Base-by-base conservation (phyloP, 192 early-diverging fungal species). In the Coemansia sp. region DNA sequence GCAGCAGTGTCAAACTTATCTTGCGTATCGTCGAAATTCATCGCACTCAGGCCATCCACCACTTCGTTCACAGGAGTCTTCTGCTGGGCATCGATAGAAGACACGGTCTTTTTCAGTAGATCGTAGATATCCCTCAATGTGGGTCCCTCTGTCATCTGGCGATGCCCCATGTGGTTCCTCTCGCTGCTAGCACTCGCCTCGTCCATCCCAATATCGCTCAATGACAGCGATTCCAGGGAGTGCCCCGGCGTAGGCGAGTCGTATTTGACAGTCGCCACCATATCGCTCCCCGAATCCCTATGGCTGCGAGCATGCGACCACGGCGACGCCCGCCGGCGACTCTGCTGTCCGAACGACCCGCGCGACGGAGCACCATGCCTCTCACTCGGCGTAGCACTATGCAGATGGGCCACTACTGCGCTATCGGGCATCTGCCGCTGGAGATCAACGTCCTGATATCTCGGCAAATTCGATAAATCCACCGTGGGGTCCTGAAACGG, bases 401-500 rank as follows among this genome's bases (percentile, higher is more conserved):
- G 24, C 46, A 50, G 11, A 26, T 50, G 8, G 11, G 46, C 7
- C 21, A 26, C 23, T 21, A 26, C 23, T 21, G 24, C 48, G 13
- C 26, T 57, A 9, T 48, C 38, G 2, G 46, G 31, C 1, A 16
- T 13, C 46, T 50, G 46, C 21, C 23, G 28, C 5, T 56, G 33
- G 23, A 78, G 60, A n/a, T 57, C 68, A 3, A 82, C 62, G 5
- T 66, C 57, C 7, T 59, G 57, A 46, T 77, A 82, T 5, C 50
- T 24, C 4, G 71, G 71, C 65, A 82, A 43, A 36, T 66, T 57
- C 28, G 43, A 56, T 5, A 82, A 45, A 24, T 82, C 79, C 4
- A 82, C 71, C 0, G 79, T 82, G 3, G 79, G 79, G 6, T 82
- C 79, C 63, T 82, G 79, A 59, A 82, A 82, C 55, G 79, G 79